A percentile compares a stretch with the other conserved stretches of the same genome.
phyloP scores from a whole-genome alignment of 2,329 filamentous ascomycete genomes.

The Aureobasidium zeae region DNA sequence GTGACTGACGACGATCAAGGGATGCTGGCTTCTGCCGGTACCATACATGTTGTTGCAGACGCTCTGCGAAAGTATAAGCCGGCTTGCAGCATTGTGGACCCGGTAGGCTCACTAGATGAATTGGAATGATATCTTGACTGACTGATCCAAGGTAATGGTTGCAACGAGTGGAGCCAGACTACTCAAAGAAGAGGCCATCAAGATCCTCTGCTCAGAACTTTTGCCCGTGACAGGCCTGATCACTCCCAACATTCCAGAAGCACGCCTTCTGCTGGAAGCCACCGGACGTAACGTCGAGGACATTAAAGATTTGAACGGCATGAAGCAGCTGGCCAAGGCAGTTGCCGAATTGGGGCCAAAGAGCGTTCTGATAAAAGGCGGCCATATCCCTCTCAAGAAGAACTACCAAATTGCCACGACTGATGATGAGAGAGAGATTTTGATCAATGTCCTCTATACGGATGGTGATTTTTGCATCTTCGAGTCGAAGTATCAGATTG shows the following conservation, averaged over 20 bases:
- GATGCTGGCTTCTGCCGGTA: slow-evolving; percentile 69
- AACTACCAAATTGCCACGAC: slow-evolving; percentile 50
- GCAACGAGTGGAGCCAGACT: slow-evolving; percentile 68
- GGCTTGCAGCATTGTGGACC: slow-evolving; percentile 59
- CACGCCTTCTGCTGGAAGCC: slow-evolving; percentile 52
- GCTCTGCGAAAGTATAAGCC: slow-evolving; percentile 51
- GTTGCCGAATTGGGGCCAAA: slow-evolving; percentile 62
- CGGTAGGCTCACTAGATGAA: slow-evolving; percentile 43
- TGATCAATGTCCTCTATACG: slow-evolving; percentile 71
- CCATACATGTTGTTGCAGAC: slow-evolving; percentile 58
- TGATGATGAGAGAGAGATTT: slow-evolving; percentile 51
- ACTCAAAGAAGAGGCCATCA: slow-evolving; percentile 55
- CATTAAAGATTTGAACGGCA: slow-evolving; percentile 51
- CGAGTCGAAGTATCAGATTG: slow-evolving; percentile 60
- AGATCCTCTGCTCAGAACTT: slow-evolving; percentile 49
- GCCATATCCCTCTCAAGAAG: slow-evolving; percentile 68
- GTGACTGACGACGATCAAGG: slow-evolving; percentile 40
- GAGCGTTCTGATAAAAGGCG: slow-evolving; percentile 82
- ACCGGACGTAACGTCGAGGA: slow-evolving; percentile 38
- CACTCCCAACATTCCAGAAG: slow-evolving; percentile 72
- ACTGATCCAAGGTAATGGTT: slow-evolving; percentile 67
- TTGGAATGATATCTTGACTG: not conserved
- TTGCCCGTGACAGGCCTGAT: slow-evolving; percentile 59
- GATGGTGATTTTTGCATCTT: slow-evolving; percentile 46
- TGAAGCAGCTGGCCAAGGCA: slow-evolving; percentile 58